Evolutionary conservation across 305 asterid genomes (phyloP), one percentile per base, ranked within the genome.

Genomic region (Plantago lanceolata): DNA sequence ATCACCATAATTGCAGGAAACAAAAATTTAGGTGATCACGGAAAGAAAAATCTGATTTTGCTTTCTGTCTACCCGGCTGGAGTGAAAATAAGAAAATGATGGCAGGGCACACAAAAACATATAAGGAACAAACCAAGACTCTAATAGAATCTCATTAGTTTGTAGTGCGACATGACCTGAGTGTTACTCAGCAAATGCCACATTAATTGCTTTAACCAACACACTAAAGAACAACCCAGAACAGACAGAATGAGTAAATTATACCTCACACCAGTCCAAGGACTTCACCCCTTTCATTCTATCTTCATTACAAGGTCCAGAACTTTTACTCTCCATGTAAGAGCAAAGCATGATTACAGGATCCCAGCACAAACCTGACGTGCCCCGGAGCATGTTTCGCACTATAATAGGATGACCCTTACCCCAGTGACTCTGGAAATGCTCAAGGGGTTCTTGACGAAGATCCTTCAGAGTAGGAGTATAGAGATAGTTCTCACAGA

Each of bases 251-350:
- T 51, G 72, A 59, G 48, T 57, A 50, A 57, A 71, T 57, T 45
- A 66, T 50, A 93, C 99, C 99, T 94, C 99, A 73, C 95, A 94
- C 99, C 99, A 94, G 73, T 94, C 99, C 66, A 78, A 76, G 76
- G 78, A 75, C 68, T 76, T 77, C 51, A 79, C 61, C 50, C 65
- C 78, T 66, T 78, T 73, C 60, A 68, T 54, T 51, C 75, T 69
- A 65, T 78, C 79, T 58, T 70, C 82, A 21, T 53, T 71, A 51
- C 68, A 79, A 68, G 85, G 73, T 51, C 70, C 81, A 43, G 93
- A 73, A 70, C 76, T 75, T 71, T 75, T 78, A 55, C 76, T 85
- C 79, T 94, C 97, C 78, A 93, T 78, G 71, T 87, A 90, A 48
- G 79, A 72, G 66, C 83, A 75, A 71, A 94, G 83, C 96, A 94